Evolutionary conservation across 768 basidiomycete genomes (phyloP), one percentile per base, ranked within the genome.

Genomic region (Xanthoconium stramineum): DNA sequence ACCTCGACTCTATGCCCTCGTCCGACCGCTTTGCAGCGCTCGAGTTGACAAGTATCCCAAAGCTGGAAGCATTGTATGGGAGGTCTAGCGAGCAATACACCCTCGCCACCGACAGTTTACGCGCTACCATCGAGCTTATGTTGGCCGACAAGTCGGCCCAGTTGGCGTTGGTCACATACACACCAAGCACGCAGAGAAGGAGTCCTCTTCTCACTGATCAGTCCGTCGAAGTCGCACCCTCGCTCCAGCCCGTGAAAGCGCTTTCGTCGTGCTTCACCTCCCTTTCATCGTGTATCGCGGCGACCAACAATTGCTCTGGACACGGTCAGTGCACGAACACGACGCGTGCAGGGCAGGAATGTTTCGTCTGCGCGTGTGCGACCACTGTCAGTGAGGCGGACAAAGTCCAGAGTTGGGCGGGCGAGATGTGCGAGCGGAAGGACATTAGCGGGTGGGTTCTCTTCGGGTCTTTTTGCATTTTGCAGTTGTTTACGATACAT

Each of bases 391-490:
- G 79, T 53, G 77, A 78, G 11, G 70, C 75, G 28, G 79, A 83
- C n/a, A 68, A 83, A 67, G 83, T 78, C 5, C 80, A 85, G 58
- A 72, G 70, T 33, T 94, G 91, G 91, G 90, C 80, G 1, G 91
- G 91, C 6, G 78, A 80, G 50, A 81, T 76, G 59, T 94, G 91
- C 61, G 84, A 92, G 75, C 80, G 84, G 60, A 84, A 83, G 71
- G 91, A 94, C 65, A 73, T 93, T 47, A 91, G 88, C 76, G 83
- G 82, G 91, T 91, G 65, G 58, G 88, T 83, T 14, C 5, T 35
- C 2, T n/a, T 38, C 10, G 43, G n/a, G 14, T 15, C 43, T 17
- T 32, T 32, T 39, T 35, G 2, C 5, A 29, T 20, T 8, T 50
- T 60, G 30, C 13, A 7, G 32, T 55, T 4, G 14, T 28, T 56